A percentile compares a stretch with the other conserved stretches of the same genome.
Conservation (phyloP, 2,329 filamentous ascomycete species). For the Pseudogymnoascus sp. region DNA sequence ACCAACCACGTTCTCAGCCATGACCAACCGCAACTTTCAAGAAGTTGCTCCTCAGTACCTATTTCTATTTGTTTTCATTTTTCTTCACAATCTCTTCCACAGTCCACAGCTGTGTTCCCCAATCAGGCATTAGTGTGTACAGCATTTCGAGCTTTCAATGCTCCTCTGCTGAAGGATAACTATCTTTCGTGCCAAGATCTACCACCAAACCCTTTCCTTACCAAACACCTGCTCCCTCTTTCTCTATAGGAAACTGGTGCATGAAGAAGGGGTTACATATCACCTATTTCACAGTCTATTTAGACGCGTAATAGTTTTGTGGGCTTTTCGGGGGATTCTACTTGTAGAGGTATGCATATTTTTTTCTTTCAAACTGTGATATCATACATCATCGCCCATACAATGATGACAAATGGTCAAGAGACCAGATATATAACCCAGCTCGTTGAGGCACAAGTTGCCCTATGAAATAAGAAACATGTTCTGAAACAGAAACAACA, state of each 20-base stretch:
- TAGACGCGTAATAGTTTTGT: neutral
- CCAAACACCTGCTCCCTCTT: conserved; percentile 9
- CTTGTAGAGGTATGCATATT: conserved; percentile 4
- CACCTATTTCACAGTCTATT: neutral
- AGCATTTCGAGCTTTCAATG: conserved; percentile 10
- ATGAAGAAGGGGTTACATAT: conserved; percentile 10
- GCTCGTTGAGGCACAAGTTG: conserved; percentile 7
- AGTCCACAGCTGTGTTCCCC: conserved; percentile 4
- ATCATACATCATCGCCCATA: neutral
- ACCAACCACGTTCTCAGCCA: neutral
- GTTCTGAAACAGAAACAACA: neutral
- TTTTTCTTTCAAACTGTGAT: neutral
- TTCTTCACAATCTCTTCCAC: neutral
- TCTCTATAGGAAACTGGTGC: conserved; percentile 4
- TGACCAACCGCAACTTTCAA: neutral
- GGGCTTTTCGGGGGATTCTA: neutral
- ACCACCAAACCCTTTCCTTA: conserved; percentile 9
- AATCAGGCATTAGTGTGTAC: conserved; percentile 11
- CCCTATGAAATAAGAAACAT: conserved; percentile 9
- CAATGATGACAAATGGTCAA: conserved; percentile 11
- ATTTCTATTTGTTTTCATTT: neutral
- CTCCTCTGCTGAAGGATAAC: conserved; percentile 11
- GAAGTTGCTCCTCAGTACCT: neutral
- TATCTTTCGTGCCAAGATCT: conserved; percentile 10
- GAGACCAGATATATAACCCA: conserved; percentile 11